These are phyloP conservation scores for Groenewaldozyma sp. DNA, from an alignment of 1,139 yeast species.

Conservation along the genomic window DNA sequence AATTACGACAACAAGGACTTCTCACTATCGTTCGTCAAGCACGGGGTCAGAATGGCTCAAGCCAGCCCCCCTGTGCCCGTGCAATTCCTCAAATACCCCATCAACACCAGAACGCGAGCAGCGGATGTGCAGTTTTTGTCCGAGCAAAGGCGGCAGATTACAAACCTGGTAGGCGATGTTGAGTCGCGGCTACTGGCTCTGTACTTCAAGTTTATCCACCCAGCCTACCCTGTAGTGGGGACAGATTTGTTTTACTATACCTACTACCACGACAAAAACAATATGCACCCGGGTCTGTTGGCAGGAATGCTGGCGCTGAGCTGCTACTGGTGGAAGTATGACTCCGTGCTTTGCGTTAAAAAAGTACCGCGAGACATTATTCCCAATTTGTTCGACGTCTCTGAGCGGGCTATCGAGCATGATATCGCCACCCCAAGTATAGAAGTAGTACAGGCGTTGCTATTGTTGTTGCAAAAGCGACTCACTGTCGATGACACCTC, in stretches of 20 bases:
- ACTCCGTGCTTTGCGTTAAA: constrained; percentile 27
- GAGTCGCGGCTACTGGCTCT: constrained; percentile 29
- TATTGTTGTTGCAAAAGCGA: constrained; percentile 29
- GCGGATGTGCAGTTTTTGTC: constrained; percentile 11
- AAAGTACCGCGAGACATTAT: constrained; percentile 26
- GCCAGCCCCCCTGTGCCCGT: constrained; percentile 21
- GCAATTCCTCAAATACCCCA: constrained; percentile 23
- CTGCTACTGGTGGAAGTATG: constrained; percentile 33
- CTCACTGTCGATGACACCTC: constrained; percentile 28
- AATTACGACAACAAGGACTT: constrained; percentile 18
- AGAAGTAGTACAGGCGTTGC: constrained; percentile 37
- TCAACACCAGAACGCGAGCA: constrained; percentile 12
- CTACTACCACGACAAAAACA: constrained; percentile 24
- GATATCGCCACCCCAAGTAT: constrained; percentile 32
- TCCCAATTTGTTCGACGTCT: constrained; percentile 25
- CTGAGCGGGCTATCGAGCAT: constrained; percentile 26
- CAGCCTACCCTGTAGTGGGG: constrained; percentile 32
- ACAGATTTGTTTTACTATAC: constrained; percentile 26
- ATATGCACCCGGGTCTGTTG: constrained; percentile 27
- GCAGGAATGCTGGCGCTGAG: constrained; percentile 31
- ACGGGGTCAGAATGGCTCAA: constrained; percentile 25
- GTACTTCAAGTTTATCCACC: constrained; percentile 29
- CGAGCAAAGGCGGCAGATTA: constrained; percentile 19
- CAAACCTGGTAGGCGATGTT: constrained; percentile 18
- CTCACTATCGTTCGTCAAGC: constrained; percentile 24